phyloP scores from a whole-genome alignment of 2,329 filamentous ascomycete species.

The Aspergillus japonicus region DNA sequence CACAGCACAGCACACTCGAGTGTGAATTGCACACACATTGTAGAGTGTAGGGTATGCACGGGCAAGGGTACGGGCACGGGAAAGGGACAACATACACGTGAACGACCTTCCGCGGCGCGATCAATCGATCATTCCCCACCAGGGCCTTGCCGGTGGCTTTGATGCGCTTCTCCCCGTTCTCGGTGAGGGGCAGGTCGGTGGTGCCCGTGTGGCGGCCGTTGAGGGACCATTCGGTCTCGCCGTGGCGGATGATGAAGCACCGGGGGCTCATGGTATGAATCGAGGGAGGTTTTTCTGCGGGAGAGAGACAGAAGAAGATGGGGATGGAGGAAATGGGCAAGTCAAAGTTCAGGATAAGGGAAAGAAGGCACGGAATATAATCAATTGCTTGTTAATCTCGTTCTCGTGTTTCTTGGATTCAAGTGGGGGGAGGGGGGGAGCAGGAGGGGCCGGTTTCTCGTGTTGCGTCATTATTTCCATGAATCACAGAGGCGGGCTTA shows the following conservation, averaged over 20 bases:
- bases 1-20: too few species aligned
- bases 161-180: slow-evolving; percentile 74
- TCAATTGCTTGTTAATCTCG: too few species aligned
- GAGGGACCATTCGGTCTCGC: slow-evolving; percentile 94
- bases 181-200: slow-evolving; percentile 83
- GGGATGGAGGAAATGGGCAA: too few species aligned
- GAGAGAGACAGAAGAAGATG: too few species aligned
- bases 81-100: slow-evolving; percentile 67
- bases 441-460: neutral
- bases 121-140: slow-evolving; percentile 78
- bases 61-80: neutral
- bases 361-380: too few species aligned
- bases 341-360: too few species aligned
- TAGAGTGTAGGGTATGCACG: too few species aligned
- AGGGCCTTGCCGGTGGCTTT: slow-evolving; percentile 77
- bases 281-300: neutral
- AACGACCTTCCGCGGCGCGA: slow-evolving; percentile 75
- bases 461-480: neutral
- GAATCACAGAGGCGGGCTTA: neutral
- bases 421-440: neutral
- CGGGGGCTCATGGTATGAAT: slow-evolving; percentile 57
- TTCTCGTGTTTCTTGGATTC: neutral
- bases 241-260: slow-evolving; percentile 82
- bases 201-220: slow-evolving; percentile 79
- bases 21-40: too few species aligned